These are phyloP conservation scores for Gossypium mustelinum DNA, from an alignment of 345 rosid species.

Conservation along the genomic window DNA sequence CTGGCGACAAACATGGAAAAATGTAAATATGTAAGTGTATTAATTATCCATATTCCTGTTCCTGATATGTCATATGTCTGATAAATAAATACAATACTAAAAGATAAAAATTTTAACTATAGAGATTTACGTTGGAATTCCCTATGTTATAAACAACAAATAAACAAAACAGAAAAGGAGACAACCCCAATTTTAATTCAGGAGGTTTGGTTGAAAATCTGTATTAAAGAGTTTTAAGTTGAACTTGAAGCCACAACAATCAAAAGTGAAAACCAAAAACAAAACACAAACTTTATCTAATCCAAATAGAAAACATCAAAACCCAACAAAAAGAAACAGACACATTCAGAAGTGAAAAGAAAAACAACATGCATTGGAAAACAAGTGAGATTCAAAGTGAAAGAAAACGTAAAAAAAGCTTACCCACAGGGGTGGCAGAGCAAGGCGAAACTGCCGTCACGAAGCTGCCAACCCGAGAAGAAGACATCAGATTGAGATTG, in stretches of 20 bases:
- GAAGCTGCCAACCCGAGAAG: constrained; percentile 4
- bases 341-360: neutral
- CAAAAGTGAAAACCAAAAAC: neutral
- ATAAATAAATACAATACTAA: neutral
- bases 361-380: neutral
- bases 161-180: neutral
- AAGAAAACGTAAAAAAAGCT: neutral
- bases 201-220: neutral
- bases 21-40: neutral
- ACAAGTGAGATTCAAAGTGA: neutral
- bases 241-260: neutral
- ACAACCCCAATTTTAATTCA: neutral
- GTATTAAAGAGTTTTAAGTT: neutral
- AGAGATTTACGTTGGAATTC: neutral
- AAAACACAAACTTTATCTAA: neutral
- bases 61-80: neutral
- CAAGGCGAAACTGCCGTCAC: neutral
- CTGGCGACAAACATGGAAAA: neutral
- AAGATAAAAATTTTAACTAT: neutral
- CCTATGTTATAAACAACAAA: neutral
- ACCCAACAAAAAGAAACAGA: neutral
- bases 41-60: neutral
- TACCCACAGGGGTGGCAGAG: constrained; percentile 8
- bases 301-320: neutral
- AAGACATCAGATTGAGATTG: neutral